Evolutionary conservation across 1,284 basidiomycete genomes (phyloP), one percentile per base, ranked within the genome.

Genomic region (Tilletiaria anomala): DNA sequence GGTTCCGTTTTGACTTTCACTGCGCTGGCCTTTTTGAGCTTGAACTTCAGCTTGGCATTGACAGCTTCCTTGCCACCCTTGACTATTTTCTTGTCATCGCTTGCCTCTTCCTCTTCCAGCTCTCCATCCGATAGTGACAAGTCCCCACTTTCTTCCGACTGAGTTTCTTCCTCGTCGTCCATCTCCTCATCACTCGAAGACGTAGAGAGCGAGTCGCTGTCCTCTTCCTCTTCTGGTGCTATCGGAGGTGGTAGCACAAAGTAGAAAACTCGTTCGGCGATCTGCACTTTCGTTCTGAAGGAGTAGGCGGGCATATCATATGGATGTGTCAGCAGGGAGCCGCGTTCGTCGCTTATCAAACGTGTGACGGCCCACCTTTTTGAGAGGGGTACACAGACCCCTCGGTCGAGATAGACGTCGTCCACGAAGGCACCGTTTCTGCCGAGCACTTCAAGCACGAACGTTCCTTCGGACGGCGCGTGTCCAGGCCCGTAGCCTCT

Each of bases 401-500:
- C 82, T 82, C 15, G 26, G n/a, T 82, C 82, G 45, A 80, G 82
- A 82, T 88, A 97, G 11, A 87, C 78, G 36, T 89, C 88, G 56
- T 97, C 91, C 2, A 99, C 87, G 79, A 89, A 96, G 6, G 88
- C 88, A 10, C 93, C 93, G 60, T 99, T 97, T 44, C 91, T 74
- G 10, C 93, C 93, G 24, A 85, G 75, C 29, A 99, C 89, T 50
- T 81, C 78, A 36, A 99, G 75, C 21, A 87, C 70, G 89, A 99
- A 58, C 78, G 64, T 14, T 86, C 84, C 47, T 83, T 79, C 17
- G 15, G 20, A 11, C 16, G 36, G 14, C 17, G 36, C 4, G 23
- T 22, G 19, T n/a, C n/a, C n/a, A n/a, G n/a, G n/a, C n/a, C n/a
- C n/a, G n/a, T n/a, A n/a, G n/a, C n/a, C n/a, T n/a, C n/a, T n/a